Conservation (phyloP, 139 green algal genomes). For the Tetradesmus lagerheimii region DNA sequence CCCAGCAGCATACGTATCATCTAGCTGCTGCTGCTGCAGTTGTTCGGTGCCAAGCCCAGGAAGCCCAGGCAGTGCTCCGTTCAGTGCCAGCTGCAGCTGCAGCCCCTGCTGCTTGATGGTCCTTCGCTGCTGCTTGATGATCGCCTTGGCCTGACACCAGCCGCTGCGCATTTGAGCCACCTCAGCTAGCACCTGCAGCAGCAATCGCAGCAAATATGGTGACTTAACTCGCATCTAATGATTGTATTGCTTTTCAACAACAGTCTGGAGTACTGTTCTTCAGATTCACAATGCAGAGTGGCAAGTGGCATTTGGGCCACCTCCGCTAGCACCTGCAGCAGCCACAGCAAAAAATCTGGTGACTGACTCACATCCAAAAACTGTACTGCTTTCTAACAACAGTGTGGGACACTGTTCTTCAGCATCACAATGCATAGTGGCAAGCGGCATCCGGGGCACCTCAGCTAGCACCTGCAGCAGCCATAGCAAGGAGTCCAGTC, state of each 20-base stretch:
- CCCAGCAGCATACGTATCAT: neutral
- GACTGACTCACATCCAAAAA: no score
- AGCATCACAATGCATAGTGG: no score
- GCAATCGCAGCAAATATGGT: neutral
- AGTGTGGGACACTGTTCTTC: no score
- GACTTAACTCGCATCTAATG: no score
- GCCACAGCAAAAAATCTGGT: no score
- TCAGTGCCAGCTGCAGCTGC: slow-evolving; percentile 27
- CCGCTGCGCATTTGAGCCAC: neutral
- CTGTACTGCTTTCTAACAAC: no score
- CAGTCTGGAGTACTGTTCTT: neutral
- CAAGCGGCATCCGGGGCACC: neutral
- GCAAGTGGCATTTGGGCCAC: no score
- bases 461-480: slow-evolving; percentile 16
- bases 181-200: slow-evolving; percentile 20
- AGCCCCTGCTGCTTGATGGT: slow-evolving; percentile 26
- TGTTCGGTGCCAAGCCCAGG: neutral
- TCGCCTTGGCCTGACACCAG: slow-evolving; percentile 19
- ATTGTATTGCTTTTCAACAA: no score
- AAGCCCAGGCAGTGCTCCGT: neutral
- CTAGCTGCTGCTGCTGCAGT: neutral
- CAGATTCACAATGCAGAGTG: no score
- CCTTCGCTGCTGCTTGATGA: slow-evolving; percentile 43
- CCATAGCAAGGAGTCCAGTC: neutral
- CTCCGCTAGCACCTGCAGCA: no score